Evolutionary conservation across 352 stramenopile genomes (phyloP).

Genomic region (Phytophthora idaei): DNA sequence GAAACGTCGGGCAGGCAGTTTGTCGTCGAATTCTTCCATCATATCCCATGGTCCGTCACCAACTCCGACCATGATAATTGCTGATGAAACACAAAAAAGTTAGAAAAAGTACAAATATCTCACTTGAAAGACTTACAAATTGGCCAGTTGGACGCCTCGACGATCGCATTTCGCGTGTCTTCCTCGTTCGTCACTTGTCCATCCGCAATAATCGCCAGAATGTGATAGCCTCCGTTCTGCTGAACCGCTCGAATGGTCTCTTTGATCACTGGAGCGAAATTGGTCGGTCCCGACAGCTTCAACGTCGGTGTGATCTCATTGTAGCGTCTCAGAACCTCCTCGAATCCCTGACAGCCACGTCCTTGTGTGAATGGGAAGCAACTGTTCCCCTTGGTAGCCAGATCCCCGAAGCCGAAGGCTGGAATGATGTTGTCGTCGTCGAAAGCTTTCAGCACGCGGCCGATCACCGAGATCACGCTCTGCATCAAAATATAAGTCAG

Average conservation of each 20-base stretch:
- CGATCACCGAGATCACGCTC: conserved; percentile 74
- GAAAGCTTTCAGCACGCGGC: conserved; percentile 67
- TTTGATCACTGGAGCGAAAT: conserved; percentile 67
- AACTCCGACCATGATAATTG: conserved; percentile 68
- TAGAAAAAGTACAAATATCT: not conserved
- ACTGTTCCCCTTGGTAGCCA: conserved; percentile 49
- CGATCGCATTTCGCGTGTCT: conserved; percentile 67
- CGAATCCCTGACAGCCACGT: conserved; percentile 53
- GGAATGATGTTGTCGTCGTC: conserved; percentile 86
- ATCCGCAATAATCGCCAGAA: conserved; percentile 80
- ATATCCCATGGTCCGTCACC: conserved; percentile 82
- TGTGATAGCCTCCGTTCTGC: conserved; percentile 64
- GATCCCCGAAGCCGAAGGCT: conserved; percentile 69
- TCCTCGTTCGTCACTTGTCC: conserved; percentile 76
- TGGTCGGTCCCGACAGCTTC: conserved; percentile 68
- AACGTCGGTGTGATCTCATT: conserved; percentile 60
- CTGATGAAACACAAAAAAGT: conserved; percentile 8
- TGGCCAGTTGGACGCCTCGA: conserved; percentile 69
- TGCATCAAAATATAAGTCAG: conserved; percentile 7
- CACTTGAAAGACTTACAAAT: conserved; percentile 49
- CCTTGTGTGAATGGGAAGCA: conserved; percentile 49
- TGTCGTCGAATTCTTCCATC: conserved; percentile 80
- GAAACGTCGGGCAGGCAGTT: conserved; percentile 59
- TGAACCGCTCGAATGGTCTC: conserved; percentile 60
- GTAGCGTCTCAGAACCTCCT: conserved; percentile 62